Conservation (phyloP, 805 yeast genomes). For the Schwanniomyces sp. region DNA sequence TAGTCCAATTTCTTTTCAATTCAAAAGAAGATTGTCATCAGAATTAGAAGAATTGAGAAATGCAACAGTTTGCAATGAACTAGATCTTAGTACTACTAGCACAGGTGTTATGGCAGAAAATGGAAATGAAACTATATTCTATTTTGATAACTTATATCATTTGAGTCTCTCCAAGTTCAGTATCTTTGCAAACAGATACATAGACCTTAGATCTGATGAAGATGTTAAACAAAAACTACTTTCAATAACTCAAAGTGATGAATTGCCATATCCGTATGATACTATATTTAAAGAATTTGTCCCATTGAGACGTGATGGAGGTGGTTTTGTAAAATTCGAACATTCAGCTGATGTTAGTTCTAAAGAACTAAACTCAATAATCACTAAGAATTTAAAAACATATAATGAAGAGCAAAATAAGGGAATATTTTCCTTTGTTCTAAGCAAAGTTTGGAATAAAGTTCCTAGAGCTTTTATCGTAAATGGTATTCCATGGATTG, state of each 20-base stretch:
- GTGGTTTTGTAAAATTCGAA: conserved; percentile 80
- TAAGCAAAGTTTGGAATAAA: conserved; percentile 12
- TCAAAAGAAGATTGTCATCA: conserved; percentile 11
- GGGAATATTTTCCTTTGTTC: conserved; percentile 7
- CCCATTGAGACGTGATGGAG: conserved; percentile 83
- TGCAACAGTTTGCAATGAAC: conserved; percentile 27
- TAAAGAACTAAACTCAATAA: conserved; percentile 52
- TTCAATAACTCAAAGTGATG: conserved; percentile 8
- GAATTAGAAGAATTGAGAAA: conserved; percentile 33
- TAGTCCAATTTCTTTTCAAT: neutral
- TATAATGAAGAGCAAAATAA: conserved; percentile 10
- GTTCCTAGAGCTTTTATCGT: conserved; percentile 67
- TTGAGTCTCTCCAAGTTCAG: neutral
- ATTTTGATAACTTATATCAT: conserved; percentile 38
- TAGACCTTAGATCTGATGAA: conserved; percentile 5
- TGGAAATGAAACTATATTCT: conserved; percentile 31
- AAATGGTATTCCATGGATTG: conserved; percentile 94
- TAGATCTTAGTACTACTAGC: conserved; percentile 31
- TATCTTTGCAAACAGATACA: conserved; percentile 1
- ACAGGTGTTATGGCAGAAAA: conserved; percentile 43
- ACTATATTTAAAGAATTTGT: conserved; percentile 56
- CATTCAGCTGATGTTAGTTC: conserved; percentile 54
- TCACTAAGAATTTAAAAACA: conserved; percentile 46
- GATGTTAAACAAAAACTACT: conserved; percentile 10
- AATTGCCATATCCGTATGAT: conserved; percentile 29